Evolutionary conservation across 306 rosid genomes (phyloP).

Genomic region (Hippophae tibetana): DNA sequence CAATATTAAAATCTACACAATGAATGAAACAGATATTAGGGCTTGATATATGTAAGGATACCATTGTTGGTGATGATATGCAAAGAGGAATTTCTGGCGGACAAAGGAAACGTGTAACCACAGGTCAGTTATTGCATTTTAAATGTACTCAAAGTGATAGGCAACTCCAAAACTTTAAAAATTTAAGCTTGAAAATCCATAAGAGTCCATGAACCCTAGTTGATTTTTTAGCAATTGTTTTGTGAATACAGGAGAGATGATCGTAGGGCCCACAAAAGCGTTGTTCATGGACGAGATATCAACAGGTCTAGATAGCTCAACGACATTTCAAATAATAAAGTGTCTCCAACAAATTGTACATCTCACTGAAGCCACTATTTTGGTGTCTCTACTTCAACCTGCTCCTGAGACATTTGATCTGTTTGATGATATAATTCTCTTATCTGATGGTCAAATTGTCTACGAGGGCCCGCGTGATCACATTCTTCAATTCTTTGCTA

Average conservation of each 20-base stretch:
- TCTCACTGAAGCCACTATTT: slow-evolving; percentile 35
- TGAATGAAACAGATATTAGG: slow-evolving; percentile 30
- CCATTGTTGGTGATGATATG: slow-evolving; percentile 39
- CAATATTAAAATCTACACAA: no score
- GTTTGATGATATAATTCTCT: slow-evolving; percentile 46
- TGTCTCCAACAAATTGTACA: slow-evolving; percentile 33
- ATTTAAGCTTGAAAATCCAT: no score
- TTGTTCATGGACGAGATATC: slow-evolving; percentile 60
- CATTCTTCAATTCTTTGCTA: slow-evolving; percentile 34
- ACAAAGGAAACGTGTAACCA: slow-evolving; percentile 51
- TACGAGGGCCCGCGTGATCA: slow-evolving; percentile 47
- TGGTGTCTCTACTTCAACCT: slow-evolving; percentile 48
- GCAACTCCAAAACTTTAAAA: background rate
- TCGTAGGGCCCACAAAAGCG: slow-evolving; percentile 51
- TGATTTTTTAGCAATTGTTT: no score
- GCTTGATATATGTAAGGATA: slow-evolving; percentile 41
- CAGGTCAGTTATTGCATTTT: slow-evolving; percentile 21
- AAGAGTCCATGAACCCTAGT: no score
- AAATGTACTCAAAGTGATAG: no score
- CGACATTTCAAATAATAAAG: slow-evolving; percentile 43
- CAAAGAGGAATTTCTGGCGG: slow-evolving; percentile 48
- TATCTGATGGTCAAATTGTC: slow-evolving; percentile 40
- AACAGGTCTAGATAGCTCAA: slow-evolving; percentile 49
- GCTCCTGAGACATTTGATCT: slow-evolving; percentile 51
- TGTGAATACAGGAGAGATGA: slow-evolving; percentile 33